Evolutionary conservation across 1,284 basidiomycete species (phyloP), one percentile per base, ranked within the genome.

Genomic region (Sporisorium exsertum): DNA sequence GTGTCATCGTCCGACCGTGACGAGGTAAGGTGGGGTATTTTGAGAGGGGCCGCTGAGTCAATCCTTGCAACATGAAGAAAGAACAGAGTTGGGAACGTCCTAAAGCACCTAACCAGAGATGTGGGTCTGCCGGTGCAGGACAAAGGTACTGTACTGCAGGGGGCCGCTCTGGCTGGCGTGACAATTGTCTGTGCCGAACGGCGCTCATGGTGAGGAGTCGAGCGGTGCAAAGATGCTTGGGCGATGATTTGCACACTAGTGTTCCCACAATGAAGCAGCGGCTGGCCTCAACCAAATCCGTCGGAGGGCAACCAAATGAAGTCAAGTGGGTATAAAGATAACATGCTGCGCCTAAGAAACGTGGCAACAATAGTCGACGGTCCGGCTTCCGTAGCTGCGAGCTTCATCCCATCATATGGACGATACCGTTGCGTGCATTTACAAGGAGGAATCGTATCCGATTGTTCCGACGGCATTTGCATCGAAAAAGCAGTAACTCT

Each of bases 231-330:
- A 32, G 12, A n/a, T 50, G 49, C 29, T 12, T 20, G 49, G 9
- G 49, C n/a, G 27, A 49, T 20, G 49, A 50, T 50, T 50, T 32
- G 16, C 49, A 32, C 20, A 9, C 40, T 16, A 9, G 9, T n/a
- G 49, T n/a, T 50, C n/a, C 49, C 29, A 32, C 49, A 32, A 50
- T 50, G 49, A 50, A 50, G 29, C 13, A n/a, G 49, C 49, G 49
- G 29, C 29, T 13, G 29, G 15, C 47, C 46, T 9, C 27, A 20
- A 9, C 20, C 6, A 5, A 20, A 50, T n/a, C 49, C 49, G 49
- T 50, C 49, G 49, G 49, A 50, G 49, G 49, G 29, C 18, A 2
- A 20, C 20, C 15, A 29, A 9, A 50, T 50, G 27, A 50, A 32
- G 29, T 32, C 49, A 13, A 13, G 27, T 29, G 49, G 49, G 29